A percentile compares a stretch with the other conserved stretches of the same genome.
Evolutionary conservation across 2,329 filamentous ascomycete genomes (phyloP).

Genomic region (Stenocarpella maydis): DNA sequence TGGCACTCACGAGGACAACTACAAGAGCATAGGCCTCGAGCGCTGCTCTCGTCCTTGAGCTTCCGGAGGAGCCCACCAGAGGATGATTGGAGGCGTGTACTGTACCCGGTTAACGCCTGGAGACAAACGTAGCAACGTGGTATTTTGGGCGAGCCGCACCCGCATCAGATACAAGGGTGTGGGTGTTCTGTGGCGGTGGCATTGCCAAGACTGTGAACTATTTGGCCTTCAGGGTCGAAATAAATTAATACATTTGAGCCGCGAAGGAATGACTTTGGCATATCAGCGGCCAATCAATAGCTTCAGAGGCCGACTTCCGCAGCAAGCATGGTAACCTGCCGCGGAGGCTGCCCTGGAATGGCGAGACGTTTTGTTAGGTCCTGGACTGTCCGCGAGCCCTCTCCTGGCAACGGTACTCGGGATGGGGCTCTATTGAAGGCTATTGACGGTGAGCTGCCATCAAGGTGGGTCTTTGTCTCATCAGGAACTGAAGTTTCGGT

Average conservation of each 20-base stretch:
- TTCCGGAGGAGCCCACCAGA: neutral
- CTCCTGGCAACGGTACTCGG: conserved; percentile 4
- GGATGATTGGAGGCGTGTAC: neutral
- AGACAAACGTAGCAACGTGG: neutral
- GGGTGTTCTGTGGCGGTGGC: neutral
- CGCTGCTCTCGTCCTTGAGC: too few relatives aligned
- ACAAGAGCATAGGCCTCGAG: neutral
- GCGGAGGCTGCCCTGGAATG: conserved; percentile 12
- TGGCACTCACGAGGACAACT: neutral
- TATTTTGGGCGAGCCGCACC: neutral
- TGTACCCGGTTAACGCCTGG: neutral
- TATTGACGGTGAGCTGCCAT: conserved; percentile 1
- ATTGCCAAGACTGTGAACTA: conserved; percentile 8
- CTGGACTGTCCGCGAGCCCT: neutral
- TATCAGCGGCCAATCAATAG: conserved; percentile 1
- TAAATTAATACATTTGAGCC: conserved; percentile 23
- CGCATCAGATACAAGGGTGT: conserved; percentile 9
- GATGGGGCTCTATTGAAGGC: conserved; percentile 4
- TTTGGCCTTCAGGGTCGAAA: conserved; percentile 1
- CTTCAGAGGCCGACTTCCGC: neutral
- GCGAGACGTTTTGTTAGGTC: neutral
- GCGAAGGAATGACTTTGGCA: neutral
- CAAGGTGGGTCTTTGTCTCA: conserved; percentile 2
- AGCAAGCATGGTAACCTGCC: conserved; percentile 13
- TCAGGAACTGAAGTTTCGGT: conserved; percentile 5